A percentile compares a stretch with the other conserved stretches of the same genome.
Evolutionary conservation across 768 basidiomycete species (phyloP).

Genomic region (Leccinum aurantiacum): DNA sequence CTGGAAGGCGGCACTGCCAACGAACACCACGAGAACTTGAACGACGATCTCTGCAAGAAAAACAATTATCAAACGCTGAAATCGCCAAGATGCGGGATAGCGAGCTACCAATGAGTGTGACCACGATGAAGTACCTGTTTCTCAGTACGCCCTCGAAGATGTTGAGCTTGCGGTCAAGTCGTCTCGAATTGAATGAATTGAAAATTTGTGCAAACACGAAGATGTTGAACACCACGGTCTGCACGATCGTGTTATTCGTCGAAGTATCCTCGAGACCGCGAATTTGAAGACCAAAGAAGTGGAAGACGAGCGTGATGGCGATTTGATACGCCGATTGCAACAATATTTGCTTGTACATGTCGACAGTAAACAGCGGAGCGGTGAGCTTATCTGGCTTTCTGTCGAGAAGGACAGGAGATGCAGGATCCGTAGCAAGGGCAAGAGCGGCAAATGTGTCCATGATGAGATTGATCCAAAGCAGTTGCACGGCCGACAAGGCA

Average conservation of each 20-base stretch:
- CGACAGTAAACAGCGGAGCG: constrained; percentile 83
- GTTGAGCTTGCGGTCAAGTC: constrained; percentile 84
- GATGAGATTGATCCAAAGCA: constrained; percentile 98
- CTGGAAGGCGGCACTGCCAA: constrained; percentile 90
- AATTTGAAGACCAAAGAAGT: constrained; percentile 77
- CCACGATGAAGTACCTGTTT: constrained; percentile 83
- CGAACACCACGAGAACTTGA: constrained; percentile 83
- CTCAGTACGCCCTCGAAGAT: constrained; percentile 78
- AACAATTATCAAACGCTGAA: constrained; percentile 5
- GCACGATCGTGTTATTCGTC: constrained; percentile 48
- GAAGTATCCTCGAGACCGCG: constrained; percentile 50
- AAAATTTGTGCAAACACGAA: constrained; percentile 98
- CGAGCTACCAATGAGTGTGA: constrained; percentile 79
- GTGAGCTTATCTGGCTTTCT: constrained; percentile 90
- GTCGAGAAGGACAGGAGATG: constrained; percentile 73
- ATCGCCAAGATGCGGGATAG: not conserved
- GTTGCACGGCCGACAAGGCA: constrained; percentile 92
- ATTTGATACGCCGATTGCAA: constrained; percentile 90
- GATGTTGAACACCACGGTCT: constrained; percentile 94
- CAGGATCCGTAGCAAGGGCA: constrained; percentile 96
- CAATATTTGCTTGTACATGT: constrained; percentile 97
- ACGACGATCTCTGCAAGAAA: constrained; percentile 69
- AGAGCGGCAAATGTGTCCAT: constrained; percentile 99
- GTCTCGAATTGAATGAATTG: constrained; percentile 90
- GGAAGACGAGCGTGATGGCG: constrained; percentile 79